Evolutionary conservation across 2,329 filamentous ascomycete genomes (phyloP), one percentile per base, ranked within the genome.

Genomic region (Ascochyta koolunga): DNA sequence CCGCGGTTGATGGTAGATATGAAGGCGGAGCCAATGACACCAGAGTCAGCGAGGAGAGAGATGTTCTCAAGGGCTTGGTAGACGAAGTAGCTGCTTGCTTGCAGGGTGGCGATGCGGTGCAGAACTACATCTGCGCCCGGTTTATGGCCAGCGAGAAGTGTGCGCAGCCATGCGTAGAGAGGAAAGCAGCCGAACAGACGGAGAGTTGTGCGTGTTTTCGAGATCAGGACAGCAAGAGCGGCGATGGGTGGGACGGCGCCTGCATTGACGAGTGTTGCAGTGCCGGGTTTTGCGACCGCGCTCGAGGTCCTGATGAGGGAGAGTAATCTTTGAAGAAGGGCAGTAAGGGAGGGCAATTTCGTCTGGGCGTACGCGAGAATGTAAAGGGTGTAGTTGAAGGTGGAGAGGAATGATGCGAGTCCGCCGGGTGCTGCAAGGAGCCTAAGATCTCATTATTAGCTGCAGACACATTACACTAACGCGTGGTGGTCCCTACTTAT

Each of bases 331-430:
- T 68, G 61, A 3, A 67, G 58, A 31, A 68, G 58, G 47, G 50
- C 24, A 3, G 67, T 56, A 36, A 77, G 58, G 29, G 73, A 61
- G 11, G 69, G 64, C 4, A 71, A 70, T 50, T 75, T 77, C 13
- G 76, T 67, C 50, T 78, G 74, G 37, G 76, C 66, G 66, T 78
- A 77, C 32, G 76, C 72, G 59, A 78, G 71, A 49, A 79, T 71
- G 66, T 79, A 79, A 61, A 79, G 73, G 45, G 72, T 71, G 68
- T 79, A 79, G 67, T 79, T 79, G 68, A 78, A 72, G 40, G 77
- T 79, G 42, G 76, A 78, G 62, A 79, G 77, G 69, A 77, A 77
- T 19, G 76, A 63, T 57, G 70, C 74, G 59, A 78, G 71, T 38
- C 77, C 77, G 66, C 77, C 77, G 18, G 77, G 77, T 38, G 68